These are phyloP conservation scores for Hebeloma cylindrosporum DNA, from an alignment of 768 basidiomycete species.

Conservation along the genomic window DNA sequence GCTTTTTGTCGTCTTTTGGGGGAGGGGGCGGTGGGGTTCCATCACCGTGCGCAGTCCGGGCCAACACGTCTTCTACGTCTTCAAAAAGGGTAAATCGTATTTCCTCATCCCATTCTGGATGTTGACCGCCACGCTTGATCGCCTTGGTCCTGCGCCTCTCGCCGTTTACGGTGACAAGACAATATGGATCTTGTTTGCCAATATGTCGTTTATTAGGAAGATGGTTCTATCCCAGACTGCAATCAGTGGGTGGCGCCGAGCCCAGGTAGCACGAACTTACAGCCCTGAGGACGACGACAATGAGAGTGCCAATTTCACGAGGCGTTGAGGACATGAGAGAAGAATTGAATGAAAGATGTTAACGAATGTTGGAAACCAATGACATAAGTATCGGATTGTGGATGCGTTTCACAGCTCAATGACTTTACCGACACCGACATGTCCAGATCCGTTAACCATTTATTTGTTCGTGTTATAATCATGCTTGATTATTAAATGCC, in stretches of 20 bases:
- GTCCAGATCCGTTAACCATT: conserved; percentile 21
- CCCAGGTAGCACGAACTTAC: conserved; percentile 49
- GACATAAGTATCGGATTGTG: conserved; percentile 21
- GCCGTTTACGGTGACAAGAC: conserved; percentile 72
- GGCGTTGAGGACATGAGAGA: conserved; percentile 56
- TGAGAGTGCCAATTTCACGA: conserved; percentile 87
- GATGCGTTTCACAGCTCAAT: conserved; percentile 22
- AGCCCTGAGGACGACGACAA: conserved; percentile 91
- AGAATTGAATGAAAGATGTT: conserved; percentile 15
- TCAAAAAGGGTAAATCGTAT: conserved; percentile 89
- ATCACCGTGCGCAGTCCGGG: conserved; percentile 39
- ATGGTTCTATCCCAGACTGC: conserved; percentile 68
- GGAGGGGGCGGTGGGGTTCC: conserved; percentile 66
- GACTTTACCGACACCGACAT: conserved; percentile 23
- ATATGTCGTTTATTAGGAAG: conserved; percentile 90
- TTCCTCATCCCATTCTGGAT: conserved; percentile 99
- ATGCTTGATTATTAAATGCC: too few relatives aligned
- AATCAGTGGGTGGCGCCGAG: conserved; percentile 18
- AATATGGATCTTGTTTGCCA: conserved; percentile 98
- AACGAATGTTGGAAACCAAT: conserved; percentile 11
- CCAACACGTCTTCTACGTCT: conserved; percentile 58
- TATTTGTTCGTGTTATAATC: conserved; percentile 19
- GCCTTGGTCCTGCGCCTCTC: conserved; percentile 88
- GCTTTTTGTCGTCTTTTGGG: conserved; percentile 54
- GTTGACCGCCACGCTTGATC: conserved; percentile 96